Evolutionary conservation across 768 basidiomycete genomes (phyloP).

Genomic region (Leucocoprinus leucothites): DNA sequence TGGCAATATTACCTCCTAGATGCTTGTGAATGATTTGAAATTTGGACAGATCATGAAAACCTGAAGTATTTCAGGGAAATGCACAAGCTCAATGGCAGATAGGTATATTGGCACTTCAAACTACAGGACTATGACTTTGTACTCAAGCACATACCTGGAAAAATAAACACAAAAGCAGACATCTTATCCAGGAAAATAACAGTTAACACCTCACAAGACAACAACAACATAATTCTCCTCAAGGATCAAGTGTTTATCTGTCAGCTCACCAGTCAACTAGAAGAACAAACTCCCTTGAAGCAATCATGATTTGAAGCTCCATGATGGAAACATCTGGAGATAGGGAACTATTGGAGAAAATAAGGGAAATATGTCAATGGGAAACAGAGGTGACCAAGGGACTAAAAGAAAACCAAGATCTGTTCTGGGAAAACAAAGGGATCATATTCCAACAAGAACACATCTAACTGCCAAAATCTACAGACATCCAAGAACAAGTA

Average conservation of each 20-base stretch:
- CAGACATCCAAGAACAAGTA: not conserved
- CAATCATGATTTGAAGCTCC: too few species aligned
- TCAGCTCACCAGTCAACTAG: too few species aligned
- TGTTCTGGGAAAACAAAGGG: not conserved
- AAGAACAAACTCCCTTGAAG: too few species aligned
- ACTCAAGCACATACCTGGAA: not conserved
- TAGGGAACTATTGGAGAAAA: not conserved
- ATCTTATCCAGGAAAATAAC: not conserved
- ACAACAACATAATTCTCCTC: not conserved
- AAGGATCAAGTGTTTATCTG: too few species aligned
- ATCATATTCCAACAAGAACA: not conserved
- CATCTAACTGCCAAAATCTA: not conserved
- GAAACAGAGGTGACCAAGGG: not conserved
- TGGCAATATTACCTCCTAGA: constrained; percentile 25
- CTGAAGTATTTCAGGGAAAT: constrained; percentile 14
- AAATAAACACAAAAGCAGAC: not conserved
- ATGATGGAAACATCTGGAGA: too few species aligned
- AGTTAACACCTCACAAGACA: not conserved
- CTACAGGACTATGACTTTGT: not conserved
- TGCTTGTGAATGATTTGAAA: not conserved
- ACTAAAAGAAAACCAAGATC: not conserved
- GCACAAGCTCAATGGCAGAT: not conserved
- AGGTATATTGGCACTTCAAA: not conserved
- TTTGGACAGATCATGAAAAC: constrained; percentile 20
- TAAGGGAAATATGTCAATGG: not conserved